A percentile compares a stretch with the other conserved stretches of the same genome.
These are phyloP conservation scores for Populus davidiana DNA, from an alignment of 345 rosid genomes.

Conservation along the genomic window DNA sequence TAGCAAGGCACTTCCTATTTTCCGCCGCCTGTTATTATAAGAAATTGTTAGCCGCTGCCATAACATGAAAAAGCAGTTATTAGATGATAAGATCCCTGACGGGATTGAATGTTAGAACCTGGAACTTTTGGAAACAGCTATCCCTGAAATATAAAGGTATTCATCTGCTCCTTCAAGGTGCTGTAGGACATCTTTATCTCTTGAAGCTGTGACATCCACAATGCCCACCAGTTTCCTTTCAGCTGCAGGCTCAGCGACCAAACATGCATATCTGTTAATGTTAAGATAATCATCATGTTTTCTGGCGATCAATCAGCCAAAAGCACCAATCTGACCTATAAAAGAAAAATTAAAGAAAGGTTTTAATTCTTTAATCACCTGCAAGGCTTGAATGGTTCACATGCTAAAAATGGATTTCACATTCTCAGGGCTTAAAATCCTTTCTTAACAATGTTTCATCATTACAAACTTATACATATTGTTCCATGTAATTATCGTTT, in stretches of 20 bases:
- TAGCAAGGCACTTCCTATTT: constrained; percentile 64
- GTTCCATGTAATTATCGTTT: background rate
- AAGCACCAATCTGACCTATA: constrained; percentile 6
- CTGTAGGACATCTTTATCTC: constrained; percentile 49
- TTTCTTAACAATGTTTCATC: background rate
- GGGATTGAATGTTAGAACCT: constrained; percentile 33
- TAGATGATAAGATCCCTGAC: background rate
- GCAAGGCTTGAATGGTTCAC: background rate
- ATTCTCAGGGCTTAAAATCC: background rate
- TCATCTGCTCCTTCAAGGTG: constrained; percentile 58
- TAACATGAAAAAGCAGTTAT: background rate
- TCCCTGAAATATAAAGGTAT: constrained; percentile 80
- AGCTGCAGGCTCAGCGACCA: constrained; percentile 60
- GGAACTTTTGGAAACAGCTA: constrained; percentile 60
- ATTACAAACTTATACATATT: background rate
- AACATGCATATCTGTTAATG: constrained; percentile 64
- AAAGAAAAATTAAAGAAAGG: constrained; percentile 1
- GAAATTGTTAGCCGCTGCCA: background rate
- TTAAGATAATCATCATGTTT: constrained; percentile 4
- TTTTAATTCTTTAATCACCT: background rate
- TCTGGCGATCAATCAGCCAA: background rate
- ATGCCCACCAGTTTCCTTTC: constrained; percentile 54
- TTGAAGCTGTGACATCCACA: constrained; percentile 67
- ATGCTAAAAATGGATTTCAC: background rate
- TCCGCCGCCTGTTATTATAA: constrained; percentile 50